phyloP scores from a whole-genome alignment of 2,329 filamentous ascomycete species.

The Fusarium acutatum region DNA sequence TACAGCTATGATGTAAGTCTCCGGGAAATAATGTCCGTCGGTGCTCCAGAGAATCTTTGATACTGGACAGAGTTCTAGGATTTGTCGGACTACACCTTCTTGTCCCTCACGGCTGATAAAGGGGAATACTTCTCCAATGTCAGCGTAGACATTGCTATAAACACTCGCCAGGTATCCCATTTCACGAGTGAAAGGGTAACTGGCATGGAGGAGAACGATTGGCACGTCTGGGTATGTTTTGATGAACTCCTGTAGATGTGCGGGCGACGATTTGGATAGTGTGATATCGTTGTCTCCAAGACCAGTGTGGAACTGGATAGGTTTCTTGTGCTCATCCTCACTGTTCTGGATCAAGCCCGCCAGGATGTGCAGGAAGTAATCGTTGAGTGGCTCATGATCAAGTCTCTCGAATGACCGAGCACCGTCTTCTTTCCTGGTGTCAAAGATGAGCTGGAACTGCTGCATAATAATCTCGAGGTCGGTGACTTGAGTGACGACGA shows the following conservation, averaged over 20 bases:
- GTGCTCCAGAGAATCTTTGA: slow-evolving; percentile 84
- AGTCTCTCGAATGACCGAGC: slow-evolving; percentile 59
- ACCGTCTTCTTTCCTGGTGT: slow-evolving; percentile 7
- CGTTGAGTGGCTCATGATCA: slow-evolving; percentile 71
- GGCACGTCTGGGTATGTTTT: slow-evolving; percentile 73
- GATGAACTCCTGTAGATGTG: slow-evolving; percentile 78
- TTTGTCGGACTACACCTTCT: slow-evolving; percentile 73
- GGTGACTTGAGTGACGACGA: slow-evolving; percentile 63
- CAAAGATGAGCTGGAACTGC: slow-evolving; percentile 51
- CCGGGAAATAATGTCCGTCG: slow-evolving; percentile 81
- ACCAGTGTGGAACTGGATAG: slow-evolving; percentile 85
- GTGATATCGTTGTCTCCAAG: slow-evolving; percentile 82
- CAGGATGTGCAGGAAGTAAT: slow-evolving; percentile 71
- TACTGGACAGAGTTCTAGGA: slow-evolving; percentile 77
- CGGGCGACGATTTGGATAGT: slow-evolving; percentile 74
- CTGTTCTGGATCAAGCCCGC: slow-evolving; percentile 65
- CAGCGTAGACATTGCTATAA: slow-evolving; percentile 82
- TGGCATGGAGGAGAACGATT: slow-evolving; percentile 80
- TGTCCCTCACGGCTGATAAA: slow-evolving; percentile 81
- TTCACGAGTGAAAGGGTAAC: slow-evolving; percentile 83
- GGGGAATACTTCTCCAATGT: slow-evolving; percentile 85
- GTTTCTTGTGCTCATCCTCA: slow-evolving; percentile 64
- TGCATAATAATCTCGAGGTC: slow-evolving; percentile 53
- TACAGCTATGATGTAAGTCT: slow-evolving; percentile 78
- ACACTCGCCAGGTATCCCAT: slow-evolving; percentile 80